phyloP scores from a whole-genome alignment of 1,284 basidiomycete species.

The Tilletiopsis washingtonensis region DNA sequence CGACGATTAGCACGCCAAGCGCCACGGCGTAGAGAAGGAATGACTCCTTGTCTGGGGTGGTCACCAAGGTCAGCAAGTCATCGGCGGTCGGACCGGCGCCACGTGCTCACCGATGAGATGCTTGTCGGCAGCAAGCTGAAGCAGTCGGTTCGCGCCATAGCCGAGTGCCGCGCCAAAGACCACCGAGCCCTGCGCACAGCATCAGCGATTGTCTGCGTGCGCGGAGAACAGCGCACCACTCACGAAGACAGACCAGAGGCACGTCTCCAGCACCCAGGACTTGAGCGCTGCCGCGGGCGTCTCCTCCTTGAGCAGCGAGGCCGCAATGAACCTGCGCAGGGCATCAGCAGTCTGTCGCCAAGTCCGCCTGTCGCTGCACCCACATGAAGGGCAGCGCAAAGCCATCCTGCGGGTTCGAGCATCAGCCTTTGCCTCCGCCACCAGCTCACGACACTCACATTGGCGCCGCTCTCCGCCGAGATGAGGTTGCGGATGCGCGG shows the following conservation, averaged over 20 bases:
- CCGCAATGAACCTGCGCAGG: conserved; percentile 16
- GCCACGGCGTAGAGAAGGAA: conserved; percentile 33
- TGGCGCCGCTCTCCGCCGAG: conserved; percentile 37
- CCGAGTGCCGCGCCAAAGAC: conserved; percentile 28
- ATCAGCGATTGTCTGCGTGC: no score
- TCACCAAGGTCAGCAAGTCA: no score
- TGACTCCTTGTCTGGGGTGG: conserved; percentile 37
- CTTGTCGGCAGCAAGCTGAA: conserved; percentile 27
- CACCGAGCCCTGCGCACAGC: no score
- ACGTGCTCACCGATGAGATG: conserved; percentile 33
- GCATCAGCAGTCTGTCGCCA: no score
- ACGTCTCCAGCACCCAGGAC: conserved; percentile 22
- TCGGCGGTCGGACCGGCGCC: no score
- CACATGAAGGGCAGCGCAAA: conserved; percentile 29
- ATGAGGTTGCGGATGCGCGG: conserved; percentile 34
- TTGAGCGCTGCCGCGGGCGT: conserved; percentile 18
- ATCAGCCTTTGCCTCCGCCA: no score
- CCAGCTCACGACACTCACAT: conserved; percentile 4
- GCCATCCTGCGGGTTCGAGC: conserved; percentile 22
- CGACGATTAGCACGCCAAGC: conserved; percentile 32
- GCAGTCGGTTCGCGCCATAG: conserved; percentile 17
- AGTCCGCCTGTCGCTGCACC: no score
- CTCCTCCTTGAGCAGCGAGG: conserved; percentile 21
- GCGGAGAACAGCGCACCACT: no score
- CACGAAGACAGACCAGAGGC: conserved; percentile 23